A percentile compares a stretch with the other conserved stretches of the same genome.
phyloP scores from a whole-genome alignment of 2,329 filamentous ascomycete species.

The Huntiella moniliformis region DNA sequence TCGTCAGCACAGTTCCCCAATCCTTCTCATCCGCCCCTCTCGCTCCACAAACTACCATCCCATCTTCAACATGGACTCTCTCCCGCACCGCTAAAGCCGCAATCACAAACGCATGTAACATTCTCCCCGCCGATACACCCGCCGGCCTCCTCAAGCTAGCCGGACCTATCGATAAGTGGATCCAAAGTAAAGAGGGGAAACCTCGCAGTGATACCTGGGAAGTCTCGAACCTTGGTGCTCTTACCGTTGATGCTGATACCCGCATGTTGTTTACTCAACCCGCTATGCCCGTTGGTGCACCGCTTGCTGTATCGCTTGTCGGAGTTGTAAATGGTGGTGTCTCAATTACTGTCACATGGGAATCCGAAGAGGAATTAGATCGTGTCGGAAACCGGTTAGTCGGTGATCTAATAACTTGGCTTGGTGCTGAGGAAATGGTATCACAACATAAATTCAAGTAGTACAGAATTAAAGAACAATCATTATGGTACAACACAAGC shows the following conservation, averaged over 20 bases:
- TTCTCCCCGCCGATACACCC: constrained; percentile 25
- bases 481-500: background rate
- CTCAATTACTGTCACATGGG: constrained; percentile 28
- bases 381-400: background rate
- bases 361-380: constrained; percentile 14
- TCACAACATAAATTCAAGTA: background rate
- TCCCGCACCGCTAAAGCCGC: constrained; percentile 20
- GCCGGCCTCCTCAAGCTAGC: constrained; percentile 25
- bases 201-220: constrained; percentile 28
- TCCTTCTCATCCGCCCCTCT: background rate
- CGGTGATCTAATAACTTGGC: background rate
- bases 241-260: constrained; percentile 16
- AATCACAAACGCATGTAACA: constrained; percentile 18
- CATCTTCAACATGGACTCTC: constrained; percentile 23
- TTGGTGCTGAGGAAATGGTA: background rate
- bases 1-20: constrained; percentile 22
- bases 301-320: constrained; percentile 27
- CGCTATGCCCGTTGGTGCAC: constrained; percentile 24
- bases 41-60: background rate
- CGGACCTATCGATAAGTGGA: constrained; percentile 25
- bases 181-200: constrained; percentile 24
- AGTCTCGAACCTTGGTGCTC: constrained; percentile 32
- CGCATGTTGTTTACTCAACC: constrained; percentile 32
- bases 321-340: constrained; percentile 26
- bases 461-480: background rate